Percentiles rank a stretch among this genome's conserved stretches.
These are phyloP conservation scores for Candida sp. DNA, from an alignment of 1,139 yeast species.

Conservation along the genomic window DNA sequence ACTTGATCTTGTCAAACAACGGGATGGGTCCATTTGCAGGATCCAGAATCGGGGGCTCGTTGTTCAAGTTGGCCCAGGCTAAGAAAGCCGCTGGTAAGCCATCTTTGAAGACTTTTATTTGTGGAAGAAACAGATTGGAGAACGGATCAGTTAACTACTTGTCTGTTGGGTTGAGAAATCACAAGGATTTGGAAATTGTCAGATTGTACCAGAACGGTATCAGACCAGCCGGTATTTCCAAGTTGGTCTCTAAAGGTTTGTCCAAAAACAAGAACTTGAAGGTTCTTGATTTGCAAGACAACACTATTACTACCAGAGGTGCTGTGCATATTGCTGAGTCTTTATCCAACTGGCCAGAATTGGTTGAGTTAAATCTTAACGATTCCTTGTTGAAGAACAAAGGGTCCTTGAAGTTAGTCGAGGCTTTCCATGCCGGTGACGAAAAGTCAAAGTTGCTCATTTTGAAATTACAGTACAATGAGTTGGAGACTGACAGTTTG, in stretches of 20 bases:
- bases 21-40: conserved; percentile 99
- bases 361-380: conserved; percentile 82
- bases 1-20: conserved; percentile 87
- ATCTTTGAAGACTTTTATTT: conserved; percentile 78
- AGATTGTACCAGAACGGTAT: conserved; percentile 95
- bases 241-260: conserved; percentile 76
- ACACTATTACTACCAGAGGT: conserved; percentile 89
- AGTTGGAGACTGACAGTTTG: conserved; percentile 73
- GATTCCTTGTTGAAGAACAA: conserved; percentile 85
- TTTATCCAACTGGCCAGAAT: conserved; percentile 44
- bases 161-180: conserved; percentile 78
- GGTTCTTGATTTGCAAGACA: conserved; percentile 89
- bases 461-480: conserved; percentile 88
- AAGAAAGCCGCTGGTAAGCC: conserved; percentile 51
- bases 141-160: conserved; percentile 88
- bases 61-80: conserved; percentile 71
- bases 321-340: conserved; percentile 52
- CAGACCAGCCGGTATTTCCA: conserved; percentile 89
- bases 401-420: conserved; percentile 65
- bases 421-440: conserved; percentile 47
- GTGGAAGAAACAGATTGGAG: conserved; percentile 97
- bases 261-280: conserved; percentile 60
- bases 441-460: conserved; percentile 45
- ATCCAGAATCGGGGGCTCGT: conserved; percentile 86
- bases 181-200: conserved; percentile 71